Evolutionary conservation across 1,139 yeast species (phyloP).

Genomic region (Lodderomyces metapsilosis): DNA sequence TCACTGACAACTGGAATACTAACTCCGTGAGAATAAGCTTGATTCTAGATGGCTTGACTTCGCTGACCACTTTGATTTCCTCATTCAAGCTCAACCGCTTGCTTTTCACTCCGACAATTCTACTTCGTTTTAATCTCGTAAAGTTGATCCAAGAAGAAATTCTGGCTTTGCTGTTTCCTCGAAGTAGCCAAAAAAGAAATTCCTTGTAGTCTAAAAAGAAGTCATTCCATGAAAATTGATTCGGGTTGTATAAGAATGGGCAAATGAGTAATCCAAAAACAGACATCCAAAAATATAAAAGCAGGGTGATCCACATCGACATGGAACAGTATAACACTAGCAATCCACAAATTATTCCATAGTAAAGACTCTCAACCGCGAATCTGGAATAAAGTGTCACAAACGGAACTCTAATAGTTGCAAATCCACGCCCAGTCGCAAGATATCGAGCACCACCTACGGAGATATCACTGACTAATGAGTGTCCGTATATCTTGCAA

Average conservation of each 20-base stretch:
- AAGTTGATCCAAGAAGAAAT: constrained; percentile 43
- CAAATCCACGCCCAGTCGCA: constrained; percentile 57
- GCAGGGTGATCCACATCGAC: constrained; percentile 47
- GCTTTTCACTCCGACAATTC: constrained; percentile 44
- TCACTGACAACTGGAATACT: constrained; percentile 26
- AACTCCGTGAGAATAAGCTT: constrained; percentile 33
- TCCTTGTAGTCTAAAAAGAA: constrained; percentile 48
- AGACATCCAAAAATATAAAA: constrained; percentile 52
- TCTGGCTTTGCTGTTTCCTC: constrained; percentile 37
- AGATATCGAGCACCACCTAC: constrained; percentile 56
- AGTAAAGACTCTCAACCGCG: constrained; percentile 46
- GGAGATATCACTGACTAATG: constrained; percentile 46
- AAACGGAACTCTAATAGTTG: constrained; percentile 48
- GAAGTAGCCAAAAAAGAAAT: constrained; percentile 42
- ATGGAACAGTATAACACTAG: constrained; percentile 43
- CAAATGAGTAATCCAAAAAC: constrained; percentile 43
- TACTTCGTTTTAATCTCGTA: constrained; percentile 37
- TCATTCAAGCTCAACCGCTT: constrained; percentile 20
- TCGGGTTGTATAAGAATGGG: constrained; percentile 53
- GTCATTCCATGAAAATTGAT: constrained; percentile 49
- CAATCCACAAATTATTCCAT: constrained; percentile 38
- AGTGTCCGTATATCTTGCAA: constrained; percentile 49
- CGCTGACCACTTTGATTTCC: constrained; percentile 27
- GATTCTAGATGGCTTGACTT: constrained; percentile 39
- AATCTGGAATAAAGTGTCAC: constrained; percentile 44